These are phyloP conservation scores for Ilyonectria robusta DNA, from an alignment of 2,329 filamentous ascomycete species.

Conservation along the genomic window DNA sequence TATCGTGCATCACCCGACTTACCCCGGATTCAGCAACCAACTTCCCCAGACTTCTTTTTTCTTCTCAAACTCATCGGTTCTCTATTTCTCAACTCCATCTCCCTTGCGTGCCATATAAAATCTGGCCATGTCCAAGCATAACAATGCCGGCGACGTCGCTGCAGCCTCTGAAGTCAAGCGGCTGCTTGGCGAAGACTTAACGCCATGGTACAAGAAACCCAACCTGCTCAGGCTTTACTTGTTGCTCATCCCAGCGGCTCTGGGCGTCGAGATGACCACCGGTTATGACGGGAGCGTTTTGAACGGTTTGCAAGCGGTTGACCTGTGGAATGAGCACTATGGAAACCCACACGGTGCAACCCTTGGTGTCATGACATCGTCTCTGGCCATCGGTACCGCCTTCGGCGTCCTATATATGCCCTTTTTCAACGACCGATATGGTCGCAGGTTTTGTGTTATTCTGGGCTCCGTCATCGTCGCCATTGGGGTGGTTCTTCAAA, in stretches of 20 bases:
- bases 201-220: constrained; percentile 20
- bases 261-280: constrained; percentile 21
- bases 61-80: not conserved
- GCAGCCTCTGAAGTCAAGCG: constrained; percentile 17
- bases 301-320: constrained; percentile 4
- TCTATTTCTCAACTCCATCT: not conserved
- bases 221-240: constrained; percentile 19
- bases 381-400: not conserved
- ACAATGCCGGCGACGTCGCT: not conserved
- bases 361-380: not conserved
- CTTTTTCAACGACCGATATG: not conserved
- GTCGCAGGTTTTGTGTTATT: constrained; percentile 1
- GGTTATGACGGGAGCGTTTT: constrained; percentile 12
- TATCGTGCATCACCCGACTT: not conserved
- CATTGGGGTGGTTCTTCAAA: not conserved
- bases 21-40: not conserved
- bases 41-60: not conserved
- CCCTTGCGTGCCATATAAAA: not conserved
- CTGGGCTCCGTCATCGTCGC: not conserved
- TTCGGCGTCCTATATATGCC: not conserved
- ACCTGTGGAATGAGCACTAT: constrained; percentile 3
- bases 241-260: constrained; percentile 3
- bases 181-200: constrained; percentile 6
- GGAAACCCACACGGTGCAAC: not conserved
- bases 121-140: not conserved